Conservation (phyloP, 225 moss, liverwort and hornwort species). For the Takakia lepidozioides region DNA sequence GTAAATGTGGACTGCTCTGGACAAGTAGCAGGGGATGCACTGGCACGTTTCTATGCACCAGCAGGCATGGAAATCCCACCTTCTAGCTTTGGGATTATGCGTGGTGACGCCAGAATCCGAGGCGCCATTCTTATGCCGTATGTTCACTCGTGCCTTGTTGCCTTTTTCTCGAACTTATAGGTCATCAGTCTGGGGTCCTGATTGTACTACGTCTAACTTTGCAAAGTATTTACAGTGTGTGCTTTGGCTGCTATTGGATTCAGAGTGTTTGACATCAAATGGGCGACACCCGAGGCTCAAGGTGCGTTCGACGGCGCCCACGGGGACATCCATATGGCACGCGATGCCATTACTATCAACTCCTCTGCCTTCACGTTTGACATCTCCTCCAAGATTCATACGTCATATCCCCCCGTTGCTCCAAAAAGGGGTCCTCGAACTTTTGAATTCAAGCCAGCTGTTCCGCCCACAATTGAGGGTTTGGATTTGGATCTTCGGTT, state of each 20-base stretch:
- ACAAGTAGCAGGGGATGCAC: slow-evolving; percentile 66
- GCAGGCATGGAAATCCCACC: slow-evolving; percentile 67
- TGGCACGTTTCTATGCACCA: slow-evolving; percentile 74
- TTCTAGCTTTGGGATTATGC: slow-evolving; percentile 71
- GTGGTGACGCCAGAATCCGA: slow-evolving; percentile 80
- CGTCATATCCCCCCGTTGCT: slow-evolving; percentile 69
- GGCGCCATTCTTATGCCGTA: slow-evolving; percentile 96
- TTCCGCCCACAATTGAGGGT: slow-evolving; percentile 69
- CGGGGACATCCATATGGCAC: slow-evolving; percentile 82
- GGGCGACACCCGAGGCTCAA: slow-evolving; percentile 95
- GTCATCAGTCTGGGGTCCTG: background rate
- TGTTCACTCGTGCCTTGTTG: background rate
- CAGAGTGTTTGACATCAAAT: slow-evolving; percentile 94
- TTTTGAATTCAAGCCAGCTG: slow-evolving; percentile 58
- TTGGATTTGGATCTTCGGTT: slow-evolving; percentile 81
- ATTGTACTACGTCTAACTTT: too few species aligned
- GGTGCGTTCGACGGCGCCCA: slow-evolving; percentile 89
- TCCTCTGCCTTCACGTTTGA: slow-evolving; percentile 83
- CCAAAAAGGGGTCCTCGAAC: slow-evolving; percentile 30
- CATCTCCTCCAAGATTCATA: slow-evolving; percentile 61
- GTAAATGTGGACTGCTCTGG: slow-evolving; percentile 94
- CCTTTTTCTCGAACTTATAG: background rate
- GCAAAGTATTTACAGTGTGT: too few species aligned
- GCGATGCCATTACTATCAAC: slow-evolving; percentile 70
- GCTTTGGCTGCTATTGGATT: too few species aligned